Evolutionary conservation across 106 monocot genomes (phyloP), one percentile per base, ranked within the genome.

Genomic region (Iris macrosiphon): DNA sequence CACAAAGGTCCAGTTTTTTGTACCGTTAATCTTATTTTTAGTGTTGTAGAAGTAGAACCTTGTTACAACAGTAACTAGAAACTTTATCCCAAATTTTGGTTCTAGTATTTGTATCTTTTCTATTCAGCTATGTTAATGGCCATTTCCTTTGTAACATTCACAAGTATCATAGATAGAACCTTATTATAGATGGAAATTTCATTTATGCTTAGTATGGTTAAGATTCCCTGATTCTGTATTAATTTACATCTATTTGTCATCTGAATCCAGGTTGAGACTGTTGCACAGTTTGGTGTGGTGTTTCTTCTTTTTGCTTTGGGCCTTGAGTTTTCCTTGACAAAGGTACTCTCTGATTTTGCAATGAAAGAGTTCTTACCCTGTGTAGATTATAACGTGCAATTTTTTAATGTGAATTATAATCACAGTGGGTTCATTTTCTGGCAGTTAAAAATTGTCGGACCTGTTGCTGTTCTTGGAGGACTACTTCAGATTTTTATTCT

Each of bases 391-490:
- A 1, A 32, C 3, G 9, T 48, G 40, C 8, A 4, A 31, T 52
- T 31, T 17, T 3, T 31, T 19, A 57, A 40, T 14, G 15, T 40
- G 40, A 39, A 22, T 46, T 33, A 17, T 11, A 21, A 33, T 53
- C 13, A 31, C 25, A 37, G 40, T 52, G 30, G 54, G 15, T 52
- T 38, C 26, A 41, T 26, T 17, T 30, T 44, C 22, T 63, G 41
- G 30, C 74, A 96, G 96, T 67, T 96, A 52, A 96, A 75, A 89
- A 74, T 59, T 53, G 96, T 96, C 49, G 89, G 89, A 16, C 48
- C 83, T 66, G 96, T 96, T 69, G 96, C 96, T 68, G 72, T 96
- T 68, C 47, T 96, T 69, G 96, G 96, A 64, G 96, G 96, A n/a
- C 72, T 96, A 46, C 74, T 90, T 73, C 96, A 96, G 59, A 96